Conservation (phyloP, 805 yeast species). For the Nakazawaea ishiwadae region DNA sequence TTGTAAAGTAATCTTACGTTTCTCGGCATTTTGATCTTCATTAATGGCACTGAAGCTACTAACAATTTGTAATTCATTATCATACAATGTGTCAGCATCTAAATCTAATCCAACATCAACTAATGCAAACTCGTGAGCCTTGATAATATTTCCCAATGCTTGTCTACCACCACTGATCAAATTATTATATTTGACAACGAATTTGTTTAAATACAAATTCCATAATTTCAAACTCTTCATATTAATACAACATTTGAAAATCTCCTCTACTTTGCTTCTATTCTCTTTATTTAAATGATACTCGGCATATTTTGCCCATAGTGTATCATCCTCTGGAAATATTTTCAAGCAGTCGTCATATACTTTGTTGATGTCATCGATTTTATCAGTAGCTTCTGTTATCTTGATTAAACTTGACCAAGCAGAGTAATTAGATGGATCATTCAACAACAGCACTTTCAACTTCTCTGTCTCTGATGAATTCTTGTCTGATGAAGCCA, state of each 20-base stretch:
- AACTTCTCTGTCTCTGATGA: slow-evolving; percentile 42
- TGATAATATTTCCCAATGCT: slow-evolving; percentile 66
- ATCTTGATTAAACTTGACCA: slow-evolving; percentile 58
- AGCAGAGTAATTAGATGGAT: slow-evolving; percentile 48
- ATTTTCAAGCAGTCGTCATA: slow-evolving; percentile 57
- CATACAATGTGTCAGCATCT: slow-evolving; percentile 69
- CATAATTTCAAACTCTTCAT: slow-evolving; percentile 67
- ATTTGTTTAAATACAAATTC: slow-evolving; percentile 55
- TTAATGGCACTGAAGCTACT: slow-evolving; percentile 73
- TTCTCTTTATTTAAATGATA: slow-evolving; percentile 59
- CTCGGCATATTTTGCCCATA: slow-evolving; percentile 74
- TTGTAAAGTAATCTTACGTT: slow-evolving; percentile 69
- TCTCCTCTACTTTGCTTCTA: slow-evolving; percentile 50
- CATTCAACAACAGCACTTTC: slow-evolving; percentile 45
- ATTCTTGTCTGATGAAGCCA: slow-evolving; percentile 9
- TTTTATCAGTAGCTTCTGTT: slow-evolving; percentile 35
- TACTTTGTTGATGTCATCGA: slow-evolving; percentile 37
- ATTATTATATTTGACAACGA: slow-evolving; percentile 32
- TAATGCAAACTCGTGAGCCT: slow-evolving; percentile 81
- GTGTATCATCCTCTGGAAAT: slow-evolving; percentile 64
- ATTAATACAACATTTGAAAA: slow-evolving; percentile 62
- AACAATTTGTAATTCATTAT: slow-evolving; percentile 74
- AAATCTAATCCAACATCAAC: slow-evolving; percentile 77
- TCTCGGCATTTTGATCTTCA: slow-evolving; percentile 82
- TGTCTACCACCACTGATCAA: slow-evolving; percentile 78